phyloP scores from a whole-genome alignment of 1,139 yeast genomes.

The Chernovozyma aurita region DNA sequence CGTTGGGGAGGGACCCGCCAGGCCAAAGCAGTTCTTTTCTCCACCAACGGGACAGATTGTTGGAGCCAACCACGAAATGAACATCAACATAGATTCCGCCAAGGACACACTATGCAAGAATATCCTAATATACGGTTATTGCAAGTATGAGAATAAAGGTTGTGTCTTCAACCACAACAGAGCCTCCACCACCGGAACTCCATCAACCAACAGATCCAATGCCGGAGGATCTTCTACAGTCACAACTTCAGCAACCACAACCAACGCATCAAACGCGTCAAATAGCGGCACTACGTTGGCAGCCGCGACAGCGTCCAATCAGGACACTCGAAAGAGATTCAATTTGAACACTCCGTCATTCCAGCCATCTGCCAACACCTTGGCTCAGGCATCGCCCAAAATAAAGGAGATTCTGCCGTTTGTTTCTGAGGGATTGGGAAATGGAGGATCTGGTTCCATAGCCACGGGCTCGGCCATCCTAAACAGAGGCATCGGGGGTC shows the following conservation, averaged over 20 bases:
- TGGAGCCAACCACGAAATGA: too few species aligned
- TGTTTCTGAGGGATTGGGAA: constrained; percentile 32
- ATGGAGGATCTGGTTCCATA: neutral
- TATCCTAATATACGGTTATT: constrained; percentile 80
- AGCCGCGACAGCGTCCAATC: neutral
- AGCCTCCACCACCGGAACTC: constrained; percentile 9
- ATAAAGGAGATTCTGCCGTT: constrained; percentile 54
- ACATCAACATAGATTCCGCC: constrained; percentile 50
- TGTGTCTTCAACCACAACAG: constrained; percentile 69
- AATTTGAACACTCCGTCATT: constrained; percentile 65
- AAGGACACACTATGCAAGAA: constrained; percentile 82
- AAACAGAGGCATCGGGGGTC: neutral
- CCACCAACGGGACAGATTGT: too few species aligned
- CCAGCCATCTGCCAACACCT: constrained; percentile 40
- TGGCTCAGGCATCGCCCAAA: constrained; percentile 39
- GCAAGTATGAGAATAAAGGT: constrained; percentile 86
- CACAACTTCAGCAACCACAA: neutral
- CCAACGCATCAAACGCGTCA: neutral
- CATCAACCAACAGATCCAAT: constrained; percentile 8
- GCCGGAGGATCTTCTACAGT: neutral
- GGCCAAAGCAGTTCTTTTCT: too few species aligned
- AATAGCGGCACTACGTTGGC: constrained; percentile 4
- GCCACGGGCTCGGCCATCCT: neutral
- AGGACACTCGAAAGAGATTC: constrained; percentile 32
- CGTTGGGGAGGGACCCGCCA: too few species aligned